Percentiles rank a stretch among this genome's conserved stretches.
phyloP scores from a whole-genome alignment of 345 rosid genomes.

The Clarkia xantiana region DNA sequence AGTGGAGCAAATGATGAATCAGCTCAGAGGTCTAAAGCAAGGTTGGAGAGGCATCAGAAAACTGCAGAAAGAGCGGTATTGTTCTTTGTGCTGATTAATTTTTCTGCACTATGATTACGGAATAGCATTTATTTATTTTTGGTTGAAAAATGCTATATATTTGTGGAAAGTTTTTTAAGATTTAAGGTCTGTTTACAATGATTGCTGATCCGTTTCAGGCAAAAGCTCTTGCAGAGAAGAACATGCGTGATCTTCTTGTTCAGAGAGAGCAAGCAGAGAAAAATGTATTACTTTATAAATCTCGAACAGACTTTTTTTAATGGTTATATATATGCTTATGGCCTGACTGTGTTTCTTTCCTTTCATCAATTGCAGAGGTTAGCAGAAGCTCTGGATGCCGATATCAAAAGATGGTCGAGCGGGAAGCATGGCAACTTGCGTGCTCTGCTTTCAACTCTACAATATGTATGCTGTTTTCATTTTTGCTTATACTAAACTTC shows the following conservation, averaged over 20 bases:
- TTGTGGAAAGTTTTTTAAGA: conserved; percentile 8
- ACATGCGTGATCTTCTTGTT: conserved; percentile 61
- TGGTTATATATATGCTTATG: not conserved
- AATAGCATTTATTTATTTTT: not conserved
- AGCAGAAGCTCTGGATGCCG: conserved; percentile 66
- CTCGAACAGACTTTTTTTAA: not conserved
- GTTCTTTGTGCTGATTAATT: conserved; percentile 1
- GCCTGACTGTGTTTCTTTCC: conserved; percentile 11
- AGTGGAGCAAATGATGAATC: conserved; percentile 40
- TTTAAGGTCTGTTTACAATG: conserved; percentile 2
- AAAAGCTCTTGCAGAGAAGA: conserved; percentile 93
- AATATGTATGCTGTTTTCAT: conserved; percentile 46
- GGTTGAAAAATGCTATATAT: not conserved
- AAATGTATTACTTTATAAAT: conserved; percentile 36
- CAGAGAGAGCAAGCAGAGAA: conserved; percentile 85
- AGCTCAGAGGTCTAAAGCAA: conserved; percentile 50
- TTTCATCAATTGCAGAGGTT: conserved; percentile 43
- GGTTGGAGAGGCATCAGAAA: conserved; percentile 60
- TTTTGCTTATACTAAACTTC: not conserved
- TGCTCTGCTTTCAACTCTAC: conserved; percentile 82
- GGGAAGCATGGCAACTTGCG: conserved; percentile 88
- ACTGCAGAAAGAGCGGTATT: conserved; percentile 80
- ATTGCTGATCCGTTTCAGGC: conserved; percentile 40
- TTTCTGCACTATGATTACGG: not conserved
- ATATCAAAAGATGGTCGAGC: conserved; percentile 84